Evolutionary conservation across 2,329 filamentous ascomycete genomes (phyloP), one percentile per base, ranked within the genome.

Genomic region (Fusarium sp.): DNA sequence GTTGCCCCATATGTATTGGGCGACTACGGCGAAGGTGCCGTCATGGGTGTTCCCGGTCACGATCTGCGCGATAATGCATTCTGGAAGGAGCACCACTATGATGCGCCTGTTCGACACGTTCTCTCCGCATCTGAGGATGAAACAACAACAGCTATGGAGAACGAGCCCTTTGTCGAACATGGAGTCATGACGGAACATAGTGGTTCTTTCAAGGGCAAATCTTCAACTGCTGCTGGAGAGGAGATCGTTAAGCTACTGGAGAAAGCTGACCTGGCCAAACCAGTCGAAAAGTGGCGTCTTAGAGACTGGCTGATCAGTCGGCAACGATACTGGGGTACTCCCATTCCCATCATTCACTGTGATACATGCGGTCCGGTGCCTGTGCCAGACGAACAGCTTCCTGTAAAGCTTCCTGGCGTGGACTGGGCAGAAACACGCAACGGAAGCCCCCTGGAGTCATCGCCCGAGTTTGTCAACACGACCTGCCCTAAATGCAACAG

Each of bases 21-120:
- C 27, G 92, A 94, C 75, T 96, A 97, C 72, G 93, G 94, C 18
- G 92, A 94, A 71, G 94, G 94, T 2, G 94, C 94, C 12, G 91
- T 97, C 3, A 97, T 97, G 94, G 94, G 94, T 45, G 94, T 97
- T 10, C 94, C 94, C 0, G 94, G 90, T 3, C 94, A 97, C 76
- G 94, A 97, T 78, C 77, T 85, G 7, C 87, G 93, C 55, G 94
- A 97, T 73, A 85, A 92, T 79, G 87, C 88, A 3, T 97, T 97
- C 77, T 97, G 93, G 91, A 89, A 86, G 72, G 83, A 90, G 61
- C 93, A 97, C 70, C 83, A 86, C 30, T 83, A 84, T 8, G 83
- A 86, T 6, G 82, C 87, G 47, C 87, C 88, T 4, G 85, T 94
- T 30, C 84, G 87, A 4, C 80, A 88, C 46, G 93, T 94, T 2